A percentile compares a stretch with the other conserved stretches of the same genome.
These are phyloP conservation scores for Primulina huaijiensis DNA, from an alignment of 257 asterid genomes.

Conservation along the genomic window DNA sequence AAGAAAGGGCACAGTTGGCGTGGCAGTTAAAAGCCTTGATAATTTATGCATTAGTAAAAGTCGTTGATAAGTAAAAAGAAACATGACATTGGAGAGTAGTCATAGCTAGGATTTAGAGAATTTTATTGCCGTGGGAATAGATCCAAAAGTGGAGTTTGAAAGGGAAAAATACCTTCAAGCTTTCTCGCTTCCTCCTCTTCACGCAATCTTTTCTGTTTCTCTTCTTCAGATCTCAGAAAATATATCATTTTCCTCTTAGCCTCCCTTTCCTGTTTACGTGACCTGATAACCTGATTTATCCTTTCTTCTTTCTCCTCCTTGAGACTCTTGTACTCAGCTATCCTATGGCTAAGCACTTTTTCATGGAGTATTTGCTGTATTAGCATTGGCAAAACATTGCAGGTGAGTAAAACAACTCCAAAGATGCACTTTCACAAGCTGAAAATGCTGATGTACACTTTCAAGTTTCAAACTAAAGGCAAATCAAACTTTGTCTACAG, in stretches of 20 bases:
- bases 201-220: slow-evolving; percentile 51
- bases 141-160: too few relatives aligned
- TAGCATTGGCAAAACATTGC: not conserved
- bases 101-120: too few relatives aligned
- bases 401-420: not conserved
- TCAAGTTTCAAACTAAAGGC: too few relatives aligned
- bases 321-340: slow-evolving; percentile 40
- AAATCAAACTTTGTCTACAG: too few relatives aligned
- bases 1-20: too few relatives aligned
- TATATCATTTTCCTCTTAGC: slow-evolving; percentile 60
- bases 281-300: slow-evolving; percentile 42
- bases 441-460: too few relatives aligned
- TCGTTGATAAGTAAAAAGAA: too few relatives aligned
- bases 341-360: slow-evolving; percentile 45
- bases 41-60: too few relatives aligned
- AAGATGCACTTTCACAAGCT: too few relatives aligned
- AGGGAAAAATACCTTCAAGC: slow-evolving; percentile 61
- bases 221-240: slow-evolving; percentile 71
- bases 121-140: too few relatives aligned
- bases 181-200: slow-evolving; percentile 86
- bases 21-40: too few relatives aligned
- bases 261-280: slow-evolving; percentile 65
- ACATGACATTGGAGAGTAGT: too few relatives aligned
- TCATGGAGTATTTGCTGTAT: slow-evolving; percentile 52
- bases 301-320: slow-evolving; percentile 46